These are phyloP conservation scores for Rhodotorula mucilaginosa DNA, from an alignment of 1,284 basidiomycete species.

Conservation along the genomic window DNA sequence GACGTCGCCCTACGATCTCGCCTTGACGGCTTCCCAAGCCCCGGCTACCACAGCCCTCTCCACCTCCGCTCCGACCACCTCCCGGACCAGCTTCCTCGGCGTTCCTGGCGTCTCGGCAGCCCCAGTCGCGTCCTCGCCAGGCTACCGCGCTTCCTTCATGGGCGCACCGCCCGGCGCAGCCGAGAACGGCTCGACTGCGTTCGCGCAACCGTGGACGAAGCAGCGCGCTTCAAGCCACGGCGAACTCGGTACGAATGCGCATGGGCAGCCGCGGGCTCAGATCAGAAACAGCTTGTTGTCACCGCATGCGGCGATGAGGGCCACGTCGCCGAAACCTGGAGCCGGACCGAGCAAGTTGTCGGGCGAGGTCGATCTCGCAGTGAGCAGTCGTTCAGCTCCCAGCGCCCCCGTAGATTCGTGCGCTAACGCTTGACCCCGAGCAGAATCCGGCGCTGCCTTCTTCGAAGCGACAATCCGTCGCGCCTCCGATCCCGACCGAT, in stretches of 20 bases:
- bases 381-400: neutral
- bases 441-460: slow-evolving; percentile 1
- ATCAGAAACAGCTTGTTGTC: slow-evolving; percentile 19
- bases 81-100: slow-evolving; percentile 2
- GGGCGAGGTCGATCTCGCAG: slow-evolving; percentile 36
- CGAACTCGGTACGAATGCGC: slow-evolving; percentile 2
- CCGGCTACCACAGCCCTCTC: neutral
- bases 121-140: slow-evolving; percentile 4
- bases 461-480: neutral
- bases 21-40: slow-evolving; percentile 6
- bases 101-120: slow-evolving; percentile 5
- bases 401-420: too few species aligned
- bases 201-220: slow-evolving; percentile 20
- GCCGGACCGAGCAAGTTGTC: slow-evolving; percentile 34
- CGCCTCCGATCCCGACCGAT: slow-evolving; percentile 22
- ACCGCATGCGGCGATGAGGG: neutral
- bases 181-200: neutral
- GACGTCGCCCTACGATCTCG: slow-evolving; percentile 36
- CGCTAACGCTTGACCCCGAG: neutral
- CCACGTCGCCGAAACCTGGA: neutral
- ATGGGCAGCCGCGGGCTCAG: slow-evolving; percentile 11
- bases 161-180: neutral
- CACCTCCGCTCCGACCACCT: neutral
- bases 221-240: slow-evolving; percentile 12
- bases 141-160: neutral